phyloP scores from a whole-genome alignment of 495 filamentous ascomycete genomes.

The Aspergillus bridgeri region DNA sequence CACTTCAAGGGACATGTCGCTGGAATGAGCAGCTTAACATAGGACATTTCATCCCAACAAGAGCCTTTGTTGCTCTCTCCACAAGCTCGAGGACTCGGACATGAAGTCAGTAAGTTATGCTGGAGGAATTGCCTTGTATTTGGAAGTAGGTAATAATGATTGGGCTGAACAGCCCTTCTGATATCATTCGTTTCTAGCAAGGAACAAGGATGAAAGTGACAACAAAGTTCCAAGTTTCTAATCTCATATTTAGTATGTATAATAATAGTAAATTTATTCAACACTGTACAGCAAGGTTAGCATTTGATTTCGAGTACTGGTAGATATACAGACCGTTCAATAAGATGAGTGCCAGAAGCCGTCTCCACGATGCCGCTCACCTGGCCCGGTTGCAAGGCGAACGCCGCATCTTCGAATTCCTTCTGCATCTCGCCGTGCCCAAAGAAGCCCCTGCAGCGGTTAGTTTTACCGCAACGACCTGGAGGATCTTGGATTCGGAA shows the following conservation, averaged over 20 bases:
- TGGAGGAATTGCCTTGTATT: neutral
- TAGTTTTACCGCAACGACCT: constrained; percentile 12
- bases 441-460: constrained; percentile 71
- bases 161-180: neutral
- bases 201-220: neutral
- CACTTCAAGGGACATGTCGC: no score
- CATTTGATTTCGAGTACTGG: constrained; percentile 2
- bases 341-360: constrained; percentile 92
- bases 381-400: constrained; percentile 78
- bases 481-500: neutral
- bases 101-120: no score
- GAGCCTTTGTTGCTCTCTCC: no score
- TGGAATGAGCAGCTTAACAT: no score
- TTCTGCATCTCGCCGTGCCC: constrained; percentile 95
- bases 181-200: neutral
- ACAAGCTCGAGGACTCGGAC: no score
- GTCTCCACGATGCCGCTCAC: constrained; percentile 85
- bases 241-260: neutral
- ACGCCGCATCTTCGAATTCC: constrained; percentile 95
- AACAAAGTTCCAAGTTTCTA: neutral
- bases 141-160: neutral
- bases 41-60: no score
- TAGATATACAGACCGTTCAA: constrained; percentile 70
- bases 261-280: constrained; percentile 21
- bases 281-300: constrained; percentile 27